phyloP scores from a whole-genome alignment of 345 rosid species.

The Eutrema yunnanense region DNA sequence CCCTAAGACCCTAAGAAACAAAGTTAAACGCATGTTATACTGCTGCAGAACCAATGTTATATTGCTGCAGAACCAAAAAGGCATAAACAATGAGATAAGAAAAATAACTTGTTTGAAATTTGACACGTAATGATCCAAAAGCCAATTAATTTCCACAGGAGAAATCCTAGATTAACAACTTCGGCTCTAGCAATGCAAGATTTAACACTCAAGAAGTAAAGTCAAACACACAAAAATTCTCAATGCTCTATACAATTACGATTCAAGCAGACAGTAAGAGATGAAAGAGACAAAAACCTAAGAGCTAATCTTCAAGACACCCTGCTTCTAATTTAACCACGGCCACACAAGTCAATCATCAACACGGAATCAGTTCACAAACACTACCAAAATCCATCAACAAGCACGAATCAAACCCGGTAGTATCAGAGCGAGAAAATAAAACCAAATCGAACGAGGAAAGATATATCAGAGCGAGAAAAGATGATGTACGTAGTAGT shows the following conservation, averaged over 20 bases:
- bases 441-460: neutral
- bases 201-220: neutral
- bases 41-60: too few species aligned
- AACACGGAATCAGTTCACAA: neutral
- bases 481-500: neutral
- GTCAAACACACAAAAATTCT: neutral
- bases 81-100: too few species aligned
- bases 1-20: too few species aligned
- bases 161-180: too few species aligned
- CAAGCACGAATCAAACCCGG: neutral
- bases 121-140: neutral
- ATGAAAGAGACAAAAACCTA: neutral
- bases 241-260: neutral
- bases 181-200: neutral
- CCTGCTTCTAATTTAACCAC: neutral
- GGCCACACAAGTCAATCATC: neutral
- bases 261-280: too few species aligned
- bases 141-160: too few species aligned
- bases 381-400: neutral
- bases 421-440: neutral
- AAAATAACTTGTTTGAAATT: too few species aligned
- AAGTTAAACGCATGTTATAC: too few species aligned
- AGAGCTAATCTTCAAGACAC: neutral
- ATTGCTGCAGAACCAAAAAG: too few species aligned
- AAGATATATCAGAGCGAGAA: neutral